phyloP scores from a whole-genome alignment of 805 yeast species.

The Metahyphopichia silvanorum region DNA sequence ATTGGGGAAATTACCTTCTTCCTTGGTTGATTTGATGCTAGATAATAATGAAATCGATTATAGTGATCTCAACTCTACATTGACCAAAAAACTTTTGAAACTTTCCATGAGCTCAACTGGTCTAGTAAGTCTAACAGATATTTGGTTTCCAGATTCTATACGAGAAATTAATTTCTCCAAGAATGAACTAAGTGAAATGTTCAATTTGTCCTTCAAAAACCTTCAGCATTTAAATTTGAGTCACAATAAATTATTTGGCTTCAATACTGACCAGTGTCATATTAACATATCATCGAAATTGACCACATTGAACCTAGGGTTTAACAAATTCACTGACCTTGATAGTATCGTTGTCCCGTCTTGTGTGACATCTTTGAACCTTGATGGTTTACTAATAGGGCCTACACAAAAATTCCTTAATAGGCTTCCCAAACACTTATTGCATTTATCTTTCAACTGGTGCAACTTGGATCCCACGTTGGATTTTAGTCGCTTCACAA shows the following conservation, averaged over 20 bases:
- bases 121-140: constrained; percentile 11
- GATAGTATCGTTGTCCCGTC: background rate
- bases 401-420: background rate
- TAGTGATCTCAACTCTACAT: constrained; percentile 11
- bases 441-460: background rate
- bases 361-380: background rate
- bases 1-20: constrained; percentile 15
- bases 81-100: constrained; percentile 12
- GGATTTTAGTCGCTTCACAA: constrained; percentile 1
- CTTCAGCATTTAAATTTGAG: constrained; percentile 5
- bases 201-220: constrained; percentile 9
- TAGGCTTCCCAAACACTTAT: background rate
- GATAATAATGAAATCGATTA: constrained; percentile 20
- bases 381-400: background rate
- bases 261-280: background rate
- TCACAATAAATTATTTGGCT: background rate
- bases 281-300: background rate
- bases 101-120: constrained; percentile 18
- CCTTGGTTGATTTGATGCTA: constrained; percentile 10
- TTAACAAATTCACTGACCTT: background rate
- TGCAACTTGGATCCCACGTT: background rate
- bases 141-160: constrained; percentile 13
- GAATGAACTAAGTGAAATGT: constrained; percentile 13
- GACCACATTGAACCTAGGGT: background rate
- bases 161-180: constrained; percentile 9